Base-by-base conservation (phyloP, 129 eudicot species). In the Flaveria linearis region DNA sequence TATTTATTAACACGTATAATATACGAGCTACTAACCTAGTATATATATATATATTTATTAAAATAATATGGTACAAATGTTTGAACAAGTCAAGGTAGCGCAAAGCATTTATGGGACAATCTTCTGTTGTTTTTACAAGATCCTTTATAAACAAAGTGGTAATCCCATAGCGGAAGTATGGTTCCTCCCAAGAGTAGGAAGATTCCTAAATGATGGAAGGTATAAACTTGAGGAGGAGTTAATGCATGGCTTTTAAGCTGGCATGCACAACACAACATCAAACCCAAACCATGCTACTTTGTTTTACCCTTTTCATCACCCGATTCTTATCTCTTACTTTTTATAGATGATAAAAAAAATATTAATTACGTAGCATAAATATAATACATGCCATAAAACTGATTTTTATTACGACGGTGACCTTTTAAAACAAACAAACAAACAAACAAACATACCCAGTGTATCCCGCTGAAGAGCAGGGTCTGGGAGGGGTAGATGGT, bases 201-300 rank as follows among this genome's bases (percentile, higher is more conserved):
- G 26, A 12, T 75, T 75, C 79, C 66, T 12, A 74, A 74, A 42
- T 46, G 20, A 61, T 25, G 61, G 30, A 46, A 39, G 25, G 73
- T n/a, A n/a, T n/a, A n/a, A n/a, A n/a, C 9, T 51, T 66, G 51
- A 68, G 36, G 69, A 14, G 43, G n/a, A 64, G 62, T 75, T 47
- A 75, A 75, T 63, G 72, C 79, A 63, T 75, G 36, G n/a, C 79
- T 62, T 75, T 62, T 62, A 75, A 62, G 79, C 72, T 75, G 79
- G 62, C 79, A 61, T 75, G 71, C 61, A 46, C 13, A 63, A 20
- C 51, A 69, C n/a, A n/a, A n/a, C n/a, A n/a, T 46, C 58, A 69
- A 23, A 22, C 62, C 58, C 14, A 25, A 41, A n/a, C 75, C 69
- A 73, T 73, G 55, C 57, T 73, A 73, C 69, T 12, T 1, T 57